These are phyloP conservation scores for Alternaria hordeiaustralica DNA, from an alignment of 2,329 filamentous ascomycete species.

Conservation along the genomic window DNA sequence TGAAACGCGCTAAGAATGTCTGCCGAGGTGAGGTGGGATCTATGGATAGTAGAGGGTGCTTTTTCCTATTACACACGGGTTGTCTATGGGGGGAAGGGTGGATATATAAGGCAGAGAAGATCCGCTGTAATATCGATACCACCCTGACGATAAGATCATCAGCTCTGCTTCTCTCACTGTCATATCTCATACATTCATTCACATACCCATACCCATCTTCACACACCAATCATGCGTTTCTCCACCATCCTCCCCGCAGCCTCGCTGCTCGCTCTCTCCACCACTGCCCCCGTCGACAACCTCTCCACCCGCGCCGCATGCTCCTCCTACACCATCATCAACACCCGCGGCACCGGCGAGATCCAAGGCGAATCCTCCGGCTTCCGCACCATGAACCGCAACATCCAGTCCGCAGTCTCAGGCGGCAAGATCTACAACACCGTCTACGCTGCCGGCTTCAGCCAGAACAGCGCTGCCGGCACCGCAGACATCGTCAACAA, in stretches of 20 bases:
- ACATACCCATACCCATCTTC: background rate
- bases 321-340: constrained; percentile 32
- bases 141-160: background rate
- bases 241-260: constrained; percentile 11
- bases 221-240: constrained; percentile 18
- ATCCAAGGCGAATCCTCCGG: constrained; percentile 23
- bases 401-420: constrained; percentile 30
- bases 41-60: background rate
- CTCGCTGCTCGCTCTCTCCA: constrained; percentile 15
- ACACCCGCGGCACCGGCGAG: constrained; percentile 32
- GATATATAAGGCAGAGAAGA: background rate
- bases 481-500: constrained; percentile 37
- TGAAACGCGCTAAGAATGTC: background rate
- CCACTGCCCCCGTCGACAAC: constrained; percentile 18
- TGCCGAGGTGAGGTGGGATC: background rate
- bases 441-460: constrained; percentile 39
- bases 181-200: too few relatives aligned
- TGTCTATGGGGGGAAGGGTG: background rate
- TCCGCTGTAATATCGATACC: background rate
- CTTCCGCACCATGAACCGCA: constrained; percentile 46
- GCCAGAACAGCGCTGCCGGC: constrained; percentile 28
- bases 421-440: constrained; percentile 47
- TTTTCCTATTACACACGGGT: background rate
- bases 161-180: background rate
- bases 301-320: constrained; percentile 8